phyloP scores from a whole-genome alignment of 805 yeast genomes.

The Sugiyamaella chiloensis region DNA sequence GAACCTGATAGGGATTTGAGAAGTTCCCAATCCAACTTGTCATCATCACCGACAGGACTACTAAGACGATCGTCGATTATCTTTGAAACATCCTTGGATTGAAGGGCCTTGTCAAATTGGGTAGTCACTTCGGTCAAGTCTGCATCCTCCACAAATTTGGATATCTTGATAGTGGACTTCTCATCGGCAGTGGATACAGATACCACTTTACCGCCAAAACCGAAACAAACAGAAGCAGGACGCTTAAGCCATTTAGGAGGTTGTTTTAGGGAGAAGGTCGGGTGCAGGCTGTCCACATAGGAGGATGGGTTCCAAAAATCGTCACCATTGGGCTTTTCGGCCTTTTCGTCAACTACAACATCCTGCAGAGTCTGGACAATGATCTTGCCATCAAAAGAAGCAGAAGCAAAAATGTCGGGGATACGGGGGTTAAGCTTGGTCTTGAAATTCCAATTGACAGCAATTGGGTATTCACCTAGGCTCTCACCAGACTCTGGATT shows the following conservation, averaged over 20 bases:
- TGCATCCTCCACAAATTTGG: conserved; percentile 43
- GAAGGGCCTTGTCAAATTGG: conserved; percentile 55
- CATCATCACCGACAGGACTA: conserved; percentile 21
- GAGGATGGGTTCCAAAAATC: conserved; percentile 75
- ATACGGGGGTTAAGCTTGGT: conserved; percentile 81
- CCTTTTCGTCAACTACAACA: conserved; percentile 49
- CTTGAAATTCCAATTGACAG: conserved; percentile 92
- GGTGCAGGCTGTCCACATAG: conserved; percentile 42
- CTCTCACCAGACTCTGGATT: conserved; percentile 72
- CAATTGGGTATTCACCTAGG: conserved; percentile 84
- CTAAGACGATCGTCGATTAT: conserved; percentile 20
- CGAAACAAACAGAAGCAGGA: conserved; percentile 75
- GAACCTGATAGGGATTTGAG: conserved; percentile 33
- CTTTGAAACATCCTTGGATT: conserved; percentile 27
- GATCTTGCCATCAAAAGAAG: conserved; percentile 79
- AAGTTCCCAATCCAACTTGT: conserved; percentile 36
- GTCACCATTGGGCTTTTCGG: conserved; percentile 36
- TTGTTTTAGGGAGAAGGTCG: conserved; percentile 66
- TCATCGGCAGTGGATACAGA: conserved; percentile 45
- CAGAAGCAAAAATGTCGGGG: conserved; percentile 71
- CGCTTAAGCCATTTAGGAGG: conserved; percentile 88
- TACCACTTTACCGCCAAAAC: conserved; percentile 89
- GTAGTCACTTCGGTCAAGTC: conserved; percentile 35
- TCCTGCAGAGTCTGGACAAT: conserved; percentile 85
- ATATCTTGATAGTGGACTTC: conserved; percentile 39